Evolutionary conservation across 345 rosid species (phyloP).

Genomic region (Sonneratia alba): DNA sequence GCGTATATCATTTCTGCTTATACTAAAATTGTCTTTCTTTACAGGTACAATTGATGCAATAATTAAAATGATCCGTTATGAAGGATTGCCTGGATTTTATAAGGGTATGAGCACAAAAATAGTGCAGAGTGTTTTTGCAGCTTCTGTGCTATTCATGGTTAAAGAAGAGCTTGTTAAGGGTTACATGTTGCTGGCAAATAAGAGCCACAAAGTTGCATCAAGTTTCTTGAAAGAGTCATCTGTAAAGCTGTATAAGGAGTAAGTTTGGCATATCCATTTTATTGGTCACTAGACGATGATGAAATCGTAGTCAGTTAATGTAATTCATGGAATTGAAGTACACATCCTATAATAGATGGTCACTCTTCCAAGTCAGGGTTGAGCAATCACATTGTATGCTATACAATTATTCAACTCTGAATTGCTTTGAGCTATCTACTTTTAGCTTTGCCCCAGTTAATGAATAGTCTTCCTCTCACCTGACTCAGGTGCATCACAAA

Average conservation of each 20-base stretch:
- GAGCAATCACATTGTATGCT: neutral
- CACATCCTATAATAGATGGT: neutral
- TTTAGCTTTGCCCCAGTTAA: neutral
- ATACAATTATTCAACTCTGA: neutral
- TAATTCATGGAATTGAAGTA: neutral
- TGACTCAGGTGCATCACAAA: neutral
- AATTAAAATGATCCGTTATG: conserved; percentile 49
- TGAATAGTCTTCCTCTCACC: neutral
- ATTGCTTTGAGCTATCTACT: neutral
- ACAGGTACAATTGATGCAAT: conserved; percentile 60
- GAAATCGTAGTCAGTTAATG: neutral
- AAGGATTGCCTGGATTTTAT: conserved; percentile 50
- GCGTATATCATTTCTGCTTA: neutral
- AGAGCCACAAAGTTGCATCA: conserved; percentile 22
- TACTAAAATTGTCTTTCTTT: neutral
- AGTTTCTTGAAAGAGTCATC: conserved; percentile 14
- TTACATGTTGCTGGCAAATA: conserved; percentile 32
- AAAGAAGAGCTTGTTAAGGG: conserved; percentile 62
- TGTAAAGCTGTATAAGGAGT: conserved; percentile 1
- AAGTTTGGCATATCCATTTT: neutral
- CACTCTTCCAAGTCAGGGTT: neutral
- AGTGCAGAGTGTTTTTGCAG: conserved; percentile 69
- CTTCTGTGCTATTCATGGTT: conserved; percentile 64
- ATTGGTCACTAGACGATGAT: neutral
- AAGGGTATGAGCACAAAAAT: conserved; percentile 76